Conservation (phyloP, 345 rosid genomes). For the sweet orange (Citrus sinensis) region DNA sequence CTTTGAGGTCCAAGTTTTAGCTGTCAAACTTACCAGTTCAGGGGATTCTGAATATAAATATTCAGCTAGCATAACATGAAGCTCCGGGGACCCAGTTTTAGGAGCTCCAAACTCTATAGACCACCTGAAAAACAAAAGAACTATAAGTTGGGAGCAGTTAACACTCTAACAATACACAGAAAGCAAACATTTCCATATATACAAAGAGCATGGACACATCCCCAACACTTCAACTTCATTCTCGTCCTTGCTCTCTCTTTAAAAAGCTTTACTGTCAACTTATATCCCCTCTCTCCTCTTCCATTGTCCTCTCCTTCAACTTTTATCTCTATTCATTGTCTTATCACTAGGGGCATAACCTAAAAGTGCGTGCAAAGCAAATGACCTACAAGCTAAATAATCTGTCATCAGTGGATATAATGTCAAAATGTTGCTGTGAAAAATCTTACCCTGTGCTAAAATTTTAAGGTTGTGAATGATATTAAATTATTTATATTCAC, state of each 20-base stretch:
- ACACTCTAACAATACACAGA: not conserved
- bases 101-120: slow-evolving; percentile 77
- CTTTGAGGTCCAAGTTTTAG: not conserved
- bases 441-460: not conserved
- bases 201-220: not conserved
- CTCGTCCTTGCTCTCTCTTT: not conserved
- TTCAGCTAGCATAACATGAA: slow-evolving; percentile 87
- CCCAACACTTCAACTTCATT: not conserved
- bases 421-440: not conserved
- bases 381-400: not conserved
- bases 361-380: not conserved
- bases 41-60: slow-evolving; percentile 85
- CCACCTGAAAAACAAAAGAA: slow-evolving; percentile 59
- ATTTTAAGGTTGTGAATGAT: slow-evolving; percentile 3
- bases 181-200: not conserved
- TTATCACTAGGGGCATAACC: not conserved
- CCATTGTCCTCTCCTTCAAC: not conserved
- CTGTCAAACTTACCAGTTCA: slow-evolving; percentile 63
- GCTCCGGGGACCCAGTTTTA: slow-evolving; percentile 62
- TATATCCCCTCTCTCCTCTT: not conserved
- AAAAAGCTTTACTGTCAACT: not conserved
- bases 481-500: not conserved
- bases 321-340: not conserved
- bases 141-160: not conserved
- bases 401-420: not conserved